A percentile compares a stretch with the other conserved stretches of the same genome.
phyloP scores from a whole-genome alignment of 352 stramenopile species.

The Phytopythium vexans region DNA sequence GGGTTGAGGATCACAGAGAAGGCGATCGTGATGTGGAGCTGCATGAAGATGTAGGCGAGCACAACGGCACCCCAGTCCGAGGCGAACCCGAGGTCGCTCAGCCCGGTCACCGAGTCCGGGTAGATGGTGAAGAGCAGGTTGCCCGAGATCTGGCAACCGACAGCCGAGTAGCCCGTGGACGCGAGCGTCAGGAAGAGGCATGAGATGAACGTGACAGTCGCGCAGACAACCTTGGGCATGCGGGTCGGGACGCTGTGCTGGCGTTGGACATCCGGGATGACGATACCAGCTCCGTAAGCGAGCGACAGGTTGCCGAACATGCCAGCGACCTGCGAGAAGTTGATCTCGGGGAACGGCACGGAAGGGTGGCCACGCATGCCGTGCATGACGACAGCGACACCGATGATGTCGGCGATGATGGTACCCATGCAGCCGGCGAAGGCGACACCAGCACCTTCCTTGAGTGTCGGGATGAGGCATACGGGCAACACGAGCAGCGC shows the following conservation, averaged over 20 bases:
- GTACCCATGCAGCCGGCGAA: conserved; percentile 52
- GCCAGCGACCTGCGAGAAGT: conserved; percentile 42
- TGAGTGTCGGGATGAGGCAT: conserved; percentile 51
- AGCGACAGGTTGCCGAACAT: no score
- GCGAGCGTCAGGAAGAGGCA: conserved; percentile 39
- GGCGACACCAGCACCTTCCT: conserved; percentile 45
- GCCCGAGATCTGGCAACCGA: conserved; percentile 51
- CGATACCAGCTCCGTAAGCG: conserved; percentile 39
- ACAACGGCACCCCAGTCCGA: conserved; percentile 21
- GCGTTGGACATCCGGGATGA: conserved; percentile 7
- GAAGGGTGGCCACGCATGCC: conserved; percentile 48
- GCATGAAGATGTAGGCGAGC: conserved; percentile 24
- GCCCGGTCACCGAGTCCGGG: conserved; percentile 12
- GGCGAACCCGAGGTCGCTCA: conserved; percentile 22
- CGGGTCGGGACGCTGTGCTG: no score
- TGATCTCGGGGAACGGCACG: conserved; percentile 31
- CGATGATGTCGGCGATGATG: conserved; percentile 50
- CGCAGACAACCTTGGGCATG: conserved; percentile 25
- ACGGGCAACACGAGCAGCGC: conserved; percentile 40
- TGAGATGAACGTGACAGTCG: conserved; percentile 42
- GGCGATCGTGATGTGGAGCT: conserved; percentile 23
- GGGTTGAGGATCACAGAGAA: conserved; percentile 21
- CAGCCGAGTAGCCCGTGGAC: conserved; percentile 30
- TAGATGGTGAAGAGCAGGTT: conserved; percentile 59
- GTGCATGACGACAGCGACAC: conserved; percentile 38